Evolutionary conservation across 768 basidiomycete genomes (phyloP), one percentile per base, ranked within the genome.

Genomic region (Xerocomellus dryophilus): DNA sequence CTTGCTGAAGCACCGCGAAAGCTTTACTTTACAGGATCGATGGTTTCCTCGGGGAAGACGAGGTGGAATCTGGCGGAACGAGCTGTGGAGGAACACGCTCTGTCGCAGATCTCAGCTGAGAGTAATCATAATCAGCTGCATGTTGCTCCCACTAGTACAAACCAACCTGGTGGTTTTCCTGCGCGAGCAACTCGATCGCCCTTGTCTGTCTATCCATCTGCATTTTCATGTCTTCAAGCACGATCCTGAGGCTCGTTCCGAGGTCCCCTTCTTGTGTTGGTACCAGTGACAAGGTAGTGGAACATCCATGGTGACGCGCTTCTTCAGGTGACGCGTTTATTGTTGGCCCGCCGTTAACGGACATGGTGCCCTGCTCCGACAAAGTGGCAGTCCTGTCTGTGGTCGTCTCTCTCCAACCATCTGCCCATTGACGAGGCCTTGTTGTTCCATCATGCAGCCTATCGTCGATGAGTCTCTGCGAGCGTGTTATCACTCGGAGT

Each of bases 141-240:
- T 41, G 23, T 20, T 40, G 31, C 46, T 34, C 47, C 29, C 18
- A 27, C 25, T 23, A 32, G 27, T 32, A 18, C 27, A 35, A 48
- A 65, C 53, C 34, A 58, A 78, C 81, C 73, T 76, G 74, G 42
- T 68, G 67, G 55, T 82, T 81, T 59, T 82, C 80, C 57, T 75
- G 75, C 14, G 69, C 65, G 29, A 82, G 58, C 48, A 63, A 53
- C 44, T 78, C 71, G 9, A 82, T 71, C 17, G 74, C 73, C 43
- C 70, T 64, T 7, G 74, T 73, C 63, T 82, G 81, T 62, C 75
- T 68, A 46, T 81, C 75, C 59, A 82, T 76, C 62, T 79, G 75
- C 57, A 64, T 59, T 63, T 76, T 79, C 76, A 82, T 75, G 54
- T 74, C 71, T 48, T 66, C 70, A 29, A 82, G 71, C 56, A 76